Evolutionary conservation across 306 rosid species (phyloP), one percentile per base, ranked within the genome.

Genomic region (Nissolia schottii): DNA sequence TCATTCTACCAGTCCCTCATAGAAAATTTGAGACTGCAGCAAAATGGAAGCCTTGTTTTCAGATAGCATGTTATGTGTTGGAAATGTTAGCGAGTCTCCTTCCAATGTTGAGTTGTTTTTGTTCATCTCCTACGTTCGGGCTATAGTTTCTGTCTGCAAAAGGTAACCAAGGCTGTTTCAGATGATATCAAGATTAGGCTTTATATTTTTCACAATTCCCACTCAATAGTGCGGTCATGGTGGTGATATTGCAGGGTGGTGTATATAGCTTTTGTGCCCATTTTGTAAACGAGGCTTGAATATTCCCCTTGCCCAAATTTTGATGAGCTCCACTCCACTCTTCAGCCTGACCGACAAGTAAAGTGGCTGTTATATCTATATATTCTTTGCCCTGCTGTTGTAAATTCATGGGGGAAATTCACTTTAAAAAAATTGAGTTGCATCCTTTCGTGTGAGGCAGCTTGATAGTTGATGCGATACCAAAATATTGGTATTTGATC

Each of bases 21-120:
- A 63, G 98, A 94, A 84, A 94, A 79, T 74, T 83, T 89, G 80
- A 91, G 96, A 79, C 32, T 53, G 71, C 97, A 89, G 83, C 93
- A 84, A 83, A 92, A 92, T 61, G 97, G 94, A 64, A 92, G 87
- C 79, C 89, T 87, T 71, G 87, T 84, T 80, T 90, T 89, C 79
- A 89, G 98, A 89, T 94, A 94, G 96, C 96, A 86, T 82, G n/a
- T 38, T 71, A 48, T 38, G n/a, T 50, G 10, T 53, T 50, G 67
- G 69, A 58, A 53, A 74, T 64, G 28, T 32, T 57, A 51, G 19
- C 19, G 51, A 57, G 16, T 65, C 60, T 19, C 55, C 22, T 73
- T 77, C 70, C 85, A 23, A 32, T 41, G 22, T 54, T 48, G 79
- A 79, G 57, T 46, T 31, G 23, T 78, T 77, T 71, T 69, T 34